Evolutionary conservation across 163 green algal genomes (phyloP).

Genomic region (Scenedesmus sp.): DNA sequence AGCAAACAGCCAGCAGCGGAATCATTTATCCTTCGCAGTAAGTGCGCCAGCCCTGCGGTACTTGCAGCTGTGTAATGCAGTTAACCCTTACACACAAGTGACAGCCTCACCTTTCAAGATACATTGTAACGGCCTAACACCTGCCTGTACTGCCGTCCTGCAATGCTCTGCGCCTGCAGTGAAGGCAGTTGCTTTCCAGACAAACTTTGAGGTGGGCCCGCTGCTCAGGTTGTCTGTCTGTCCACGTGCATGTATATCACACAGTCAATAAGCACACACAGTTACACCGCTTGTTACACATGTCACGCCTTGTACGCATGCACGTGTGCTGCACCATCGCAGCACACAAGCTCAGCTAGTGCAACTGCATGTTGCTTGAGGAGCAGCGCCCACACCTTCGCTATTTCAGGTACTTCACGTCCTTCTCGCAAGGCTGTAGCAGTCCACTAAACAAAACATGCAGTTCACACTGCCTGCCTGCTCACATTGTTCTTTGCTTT

Average conservation of each 20-base stretch:
- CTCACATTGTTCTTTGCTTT: not conserved
- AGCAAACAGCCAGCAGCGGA: too few relatives aligned
- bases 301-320: not conserved
- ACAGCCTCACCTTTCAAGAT: not conserved
- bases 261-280: too few relatives aligned
- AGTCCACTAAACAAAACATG: too few relatives aligned
- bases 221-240: too few relatives aligned
- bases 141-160: not conserved
- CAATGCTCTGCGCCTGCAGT: constrained; percentile 54
- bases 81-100: too few relatives aligned
- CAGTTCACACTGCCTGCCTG: not conserved
- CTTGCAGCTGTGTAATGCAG: too few relatives aligned
- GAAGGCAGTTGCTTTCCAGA: constrained; percentile 75
- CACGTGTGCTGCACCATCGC: not conserved
- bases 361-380: not conserved
- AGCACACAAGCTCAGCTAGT: not conserved
- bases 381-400: not conserved
- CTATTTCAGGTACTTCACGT: too few relatives aligned
- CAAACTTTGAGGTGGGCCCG: constrained; percentile 79
- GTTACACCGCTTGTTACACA: not conserved
- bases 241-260: too few relatives aligned
- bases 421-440: too few relatives aligned
- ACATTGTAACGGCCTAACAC: not conserved
- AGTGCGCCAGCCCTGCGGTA: too few relatives aligned
- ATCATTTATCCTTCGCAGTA: too few relatives aligned